phyloP scores from a whole-genome alignment of 1,139 yeast genomes.

The Taphrina communis region DNA sequence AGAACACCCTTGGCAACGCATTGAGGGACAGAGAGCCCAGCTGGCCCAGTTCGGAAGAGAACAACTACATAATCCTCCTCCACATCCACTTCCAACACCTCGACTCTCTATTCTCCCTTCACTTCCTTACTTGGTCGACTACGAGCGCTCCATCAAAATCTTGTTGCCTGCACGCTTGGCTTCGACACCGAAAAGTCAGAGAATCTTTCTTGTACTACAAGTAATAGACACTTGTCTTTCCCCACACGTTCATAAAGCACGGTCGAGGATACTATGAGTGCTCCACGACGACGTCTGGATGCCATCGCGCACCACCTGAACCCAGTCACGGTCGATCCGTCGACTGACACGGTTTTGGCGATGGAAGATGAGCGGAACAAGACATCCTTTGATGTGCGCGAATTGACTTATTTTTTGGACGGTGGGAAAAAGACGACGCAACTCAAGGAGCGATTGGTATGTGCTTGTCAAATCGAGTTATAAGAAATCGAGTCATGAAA shows the following conservation, averaged over 20 bases:
- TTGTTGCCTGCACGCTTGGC: too few species aligned
- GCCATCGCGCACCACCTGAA: slow-evolving; percentile 39
- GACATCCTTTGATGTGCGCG: slow-evolving; percentile 58
- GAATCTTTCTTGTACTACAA: not conserved
- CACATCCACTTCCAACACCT: too few species aligned
- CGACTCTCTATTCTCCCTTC: too few species aligned
- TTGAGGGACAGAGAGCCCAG: too few species aligned
- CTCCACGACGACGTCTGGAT: slow-evolving; percentile 37
- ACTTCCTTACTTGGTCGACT: too few species aligned
- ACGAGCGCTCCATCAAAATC: too few species aligned
- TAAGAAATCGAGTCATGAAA: not conserved
- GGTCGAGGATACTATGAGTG: slow-evolving; percentile 20
- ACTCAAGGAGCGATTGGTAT: slow-evolving; percentile 55
- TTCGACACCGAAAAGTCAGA: not conserved
- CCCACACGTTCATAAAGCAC: not conserved
- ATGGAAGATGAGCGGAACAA: slow-evolving; percentile 59
- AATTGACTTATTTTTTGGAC: slow-evolving; percentile 62
- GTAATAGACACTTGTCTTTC: not conserved
- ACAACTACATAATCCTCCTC: too few species aligned
- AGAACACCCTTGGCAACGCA: too few species aligned
- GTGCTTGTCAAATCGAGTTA: not conserved
- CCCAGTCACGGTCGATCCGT: slow-evolving; percentile 40
- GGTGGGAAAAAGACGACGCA: slow-evolving; percentile 60
- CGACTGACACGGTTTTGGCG: slow-evolving; percentile 49
- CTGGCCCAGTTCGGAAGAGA: too few species aligned